Base-by-base conservation (phyloP, 192 early-diverging fungal genomes). In the Podila epigama region DNA sequence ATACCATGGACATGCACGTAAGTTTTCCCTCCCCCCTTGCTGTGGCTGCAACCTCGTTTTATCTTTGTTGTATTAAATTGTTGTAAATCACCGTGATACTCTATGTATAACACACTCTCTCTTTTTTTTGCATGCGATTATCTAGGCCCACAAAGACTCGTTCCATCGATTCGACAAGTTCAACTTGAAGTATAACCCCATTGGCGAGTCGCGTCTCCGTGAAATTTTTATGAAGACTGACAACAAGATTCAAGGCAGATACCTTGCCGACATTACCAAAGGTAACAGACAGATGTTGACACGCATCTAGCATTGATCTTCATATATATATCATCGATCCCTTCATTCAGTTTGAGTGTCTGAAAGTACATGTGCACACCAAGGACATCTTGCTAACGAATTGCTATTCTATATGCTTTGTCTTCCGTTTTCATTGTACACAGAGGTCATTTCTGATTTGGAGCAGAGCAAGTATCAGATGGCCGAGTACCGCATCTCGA, bases 131-230 rank as follows among this genome's bases (percentile, higher is more conserved):
- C 33, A 11, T 25, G 22, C 35, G 7, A 41, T 53, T 3, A 55
- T 70, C 58, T 40, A 82, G 86, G 94, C 95, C 5, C 95, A 98
- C 83, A 95, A 96, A 59, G 95, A 95, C 81, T 94, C 95, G 2
- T 98, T 96, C 87, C 95, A 98, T 79, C 84, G 95, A 33, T 97
- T 98, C 62, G 97, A 97, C 85, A 97, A 97, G 81, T 98, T 98
- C 86, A 98, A 98, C 80, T 83, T 96, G 44, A 97, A 98, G 79
- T 98, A 98, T 82, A 96, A 96, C 66, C 97, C 97, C 9, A 88
- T 98, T 51, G 97, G 97, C 31, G 96, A 97, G 78, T 96, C 94
- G 25, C 94, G 97, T 66, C 79, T 98, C 50, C 84, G 97, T 60
- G 96, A 97, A 75, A 97, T 98, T 66, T 98, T 98, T 65, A 85